Base-by-base conservation (phyloP, 805 yeast genomes). In the Wickerhamiella occidentalis region DNA sequence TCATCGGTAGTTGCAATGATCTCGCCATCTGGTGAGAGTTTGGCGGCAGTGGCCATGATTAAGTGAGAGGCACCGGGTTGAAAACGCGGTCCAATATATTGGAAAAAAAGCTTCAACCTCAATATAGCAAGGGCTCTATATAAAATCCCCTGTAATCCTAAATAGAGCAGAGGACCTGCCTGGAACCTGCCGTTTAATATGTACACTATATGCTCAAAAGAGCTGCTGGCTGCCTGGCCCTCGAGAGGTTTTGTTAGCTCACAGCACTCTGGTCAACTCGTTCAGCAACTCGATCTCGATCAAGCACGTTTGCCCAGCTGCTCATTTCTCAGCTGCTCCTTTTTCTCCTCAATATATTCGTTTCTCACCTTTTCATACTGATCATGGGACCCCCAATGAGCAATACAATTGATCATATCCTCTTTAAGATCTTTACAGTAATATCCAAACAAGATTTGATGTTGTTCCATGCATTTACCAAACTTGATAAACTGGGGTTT, bases 21-120 rank as follows among this genome's bases (percentile, higher is more conserved):
- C 17, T 56, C 49, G 0, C 82, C 82, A 62, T 80, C 69, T 11
- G 87, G 86, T 21, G 84, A 76, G 45, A 82, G 64, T 58, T 76
- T 74, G 15, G 76, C 72, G 5, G 76, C 63, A 8, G 83, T 75
- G 11, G 65, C 65, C 13, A 21, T 29, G 23, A 17, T 25, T 41
- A 13, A 29, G 33, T 29, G 33, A 29, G 33, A 6, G 28, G 28
- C 6, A 9, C 6, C 9, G 28, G 28, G 9, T 6, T 9, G 28
- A 6, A 25, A 9, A 25, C 9, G 28, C 9, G 6, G 28, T 25
- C 9, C 9, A 25, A 9, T 6, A 9, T 25, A 9, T n/a, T n/a
- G n/a, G n/a, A n/a, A n/a, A n/a, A n/a, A n/a, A n/a, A n/a, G n/a
- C n/a, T n/a, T n/a, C n/a, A n/a, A n/a, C n/a, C n/a, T n/a, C n/a